A percentile compares a stretch with the other conserved stretches of the same genome.
Conservation (phyloP, 176 grass and related monocot species). For the Luzula sylvatica region DNA sequence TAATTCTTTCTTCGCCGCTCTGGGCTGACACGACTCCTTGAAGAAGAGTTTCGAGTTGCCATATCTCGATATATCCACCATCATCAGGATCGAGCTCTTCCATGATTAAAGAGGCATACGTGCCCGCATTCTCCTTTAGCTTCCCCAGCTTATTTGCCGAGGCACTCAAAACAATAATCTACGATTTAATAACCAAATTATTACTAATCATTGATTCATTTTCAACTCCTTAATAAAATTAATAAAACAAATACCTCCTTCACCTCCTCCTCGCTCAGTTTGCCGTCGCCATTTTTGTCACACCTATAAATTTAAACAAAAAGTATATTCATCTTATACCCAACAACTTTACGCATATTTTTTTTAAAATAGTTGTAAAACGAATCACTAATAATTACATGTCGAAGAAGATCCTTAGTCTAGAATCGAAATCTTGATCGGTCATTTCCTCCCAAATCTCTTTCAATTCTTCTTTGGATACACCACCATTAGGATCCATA, state of each 20-base stretch:
- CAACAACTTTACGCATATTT: neutral
- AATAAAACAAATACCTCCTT: slow-evolving; percentile 34
- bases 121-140: slow-evolving; percentile 58
- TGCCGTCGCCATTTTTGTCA: slow-evolving; percentile 90
- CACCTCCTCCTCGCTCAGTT: slow-evolving; percentile 84
- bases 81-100: slow-evolving; percentile 76
- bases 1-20: slow-evolving; percentile 29
- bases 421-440: slow-evolving; percentile 80
- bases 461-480: slow-evolving; percentile 64
- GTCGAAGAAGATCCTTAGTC: slow-evolving; percentile 88
- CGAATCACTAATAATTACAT: slow-evolving; percentile 40
- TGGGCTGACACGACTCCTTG: slow-evolving; percentile 49
- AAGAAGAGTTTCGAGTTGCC: slow-evolving; percentile 87
- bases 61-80: slow-evolving; percentile 83
- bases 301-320: slow-evolving; percentile 38
- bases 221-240: neutral
- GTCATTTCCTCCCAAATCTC: slow-evolving; percentile 95
- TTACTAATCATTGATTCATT: neutral
- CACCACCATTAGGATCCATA: slow-evolving; percentile 37
- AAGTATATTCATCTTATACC: neutral
- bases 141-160: slow-evolving; percentile 80
- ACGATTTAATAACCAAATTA: neutral
- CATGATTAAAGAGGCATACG: slow-evolving; percentile 89
- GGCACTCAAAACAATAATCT: slow-evolving; percentile 81
- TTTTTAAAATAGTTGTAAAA: neutral